These are phyloP conservation scores for Gardenia jasminoides DNA, from an alignment of 257 asterid species.

Conservation along the genomic window DNA sequence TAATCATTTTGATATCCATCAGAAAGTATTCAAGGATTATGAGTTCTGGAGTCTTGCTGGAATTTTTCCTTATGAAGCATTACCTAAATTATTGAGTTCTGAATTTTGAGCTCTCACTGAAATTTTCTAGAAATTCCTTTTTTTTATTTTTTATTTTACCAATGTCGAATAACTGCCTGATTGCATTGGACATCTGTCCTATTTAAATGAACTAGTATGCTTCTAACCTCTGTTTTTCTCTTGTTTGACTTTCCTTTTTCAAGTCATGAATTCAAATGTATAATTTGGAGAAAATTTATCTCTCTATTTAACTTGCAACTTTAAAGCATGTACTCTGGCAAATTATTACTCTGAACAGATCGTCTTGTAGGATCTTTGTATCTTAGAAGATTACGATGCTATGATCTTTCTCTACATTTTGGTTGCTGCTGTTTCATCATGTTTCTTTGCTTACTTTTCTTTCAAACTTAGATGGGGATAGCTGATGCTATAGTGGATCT, in stretches of 20 bases:
- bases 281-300: not conserved
- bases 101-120: not conserved
- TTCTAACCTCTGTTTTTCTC: not conserved
- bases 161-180: not conserved
- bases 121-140: not conserved
- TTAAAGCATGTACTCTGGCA: not conserved
- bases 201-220: not conserved
- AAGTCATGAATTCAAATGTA: not conserved
- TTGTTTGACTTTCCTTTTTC: not conserved
- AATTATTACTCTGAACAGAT: not conserved
- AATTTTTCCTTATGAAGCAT: not conserved
- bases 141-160: too few species aligned
- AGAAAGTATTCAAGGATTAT: not conserved
- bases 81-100: not conserved
- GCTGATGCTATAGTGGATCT: constrained; percentile 99
- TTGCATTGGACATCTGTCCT: not conserved
- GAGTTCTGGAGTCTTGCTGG: not conserved
- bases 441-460: constrained; percentile 12
- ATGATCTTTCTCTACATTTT: not conserved
- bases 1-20: not conserved
- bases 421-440: not conserved
- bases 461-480: constrained; percentile 76
- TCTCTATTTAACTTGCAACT: not conserved
- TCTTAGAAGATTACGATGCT: not conserved
- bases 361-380: not conserved